These are phyloP conservation scores for Sclerotinia nivalis DNA, from an alignment of 2,329 filamentous ascomycete species.

Conservation along the genomic window DNA sequence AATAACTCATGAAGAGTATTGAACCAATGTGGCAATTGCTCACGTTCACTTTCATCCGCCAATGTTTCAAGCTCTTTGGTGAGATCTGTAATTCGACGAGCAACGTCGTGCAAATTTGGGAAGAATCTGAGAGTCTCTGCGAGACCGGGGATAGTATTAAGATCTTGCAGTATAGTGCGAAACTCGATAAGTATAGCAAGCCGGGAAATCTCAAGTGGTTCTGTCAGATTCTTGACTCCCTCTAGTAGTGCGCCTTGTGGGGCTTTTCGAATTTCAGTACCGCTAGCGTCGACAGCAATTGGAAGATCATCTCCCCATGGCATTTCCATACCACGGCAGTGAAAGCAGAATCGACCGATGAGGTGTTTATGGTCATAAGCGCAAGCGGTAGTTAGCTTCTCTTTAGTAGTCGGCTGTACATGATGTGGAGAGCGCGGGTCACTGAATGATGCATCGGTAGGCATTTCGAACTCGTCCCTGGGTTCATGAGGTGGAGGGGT, in stretches of 20 bases:
- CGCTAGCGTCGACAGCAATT: background rate
- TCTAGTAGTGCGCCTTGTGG: conserved; percentile 4
- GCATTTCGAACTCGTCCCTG: background rate
- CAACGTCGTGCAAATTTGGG: background rate
- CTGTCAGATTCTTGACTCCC: background rate
- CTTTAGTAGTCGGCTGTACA: accelerated
- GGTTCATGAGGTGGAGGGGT: background rate
- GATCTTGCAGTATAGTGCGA: background rate
- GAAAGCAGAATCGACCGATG: conserved; percentile 9
- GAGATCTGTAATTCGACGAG: background rate
- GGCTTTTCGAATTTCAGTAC: background rate
- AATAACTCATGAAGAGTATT: conserved; percentile 10
- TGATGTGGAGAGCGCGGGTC: background rate
- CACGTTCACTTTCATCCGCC: background rate
- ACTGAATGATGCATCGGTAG: background rate
- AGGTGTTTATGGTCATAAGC: background rate
- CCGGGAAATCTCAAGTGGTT: background rate
- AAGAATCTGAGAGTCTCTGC: background rate
- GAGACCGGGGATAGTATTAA: background rate
- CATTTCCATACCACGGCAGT: conserved; percentile 2
- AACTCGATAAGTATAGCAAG: background rate
- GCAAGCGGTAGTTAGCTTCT: background rate
- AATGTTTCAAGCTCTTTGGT: background rate
- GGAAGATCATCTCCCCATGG: conserved; percentile 14
- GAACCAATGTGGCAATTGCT: background rate